Evolutionary conservation across 805 yeast genomes (phyloP), one percentile per base, ranked within the genome.

Genomic region (Metschnikowia colocasiae): DNA sequence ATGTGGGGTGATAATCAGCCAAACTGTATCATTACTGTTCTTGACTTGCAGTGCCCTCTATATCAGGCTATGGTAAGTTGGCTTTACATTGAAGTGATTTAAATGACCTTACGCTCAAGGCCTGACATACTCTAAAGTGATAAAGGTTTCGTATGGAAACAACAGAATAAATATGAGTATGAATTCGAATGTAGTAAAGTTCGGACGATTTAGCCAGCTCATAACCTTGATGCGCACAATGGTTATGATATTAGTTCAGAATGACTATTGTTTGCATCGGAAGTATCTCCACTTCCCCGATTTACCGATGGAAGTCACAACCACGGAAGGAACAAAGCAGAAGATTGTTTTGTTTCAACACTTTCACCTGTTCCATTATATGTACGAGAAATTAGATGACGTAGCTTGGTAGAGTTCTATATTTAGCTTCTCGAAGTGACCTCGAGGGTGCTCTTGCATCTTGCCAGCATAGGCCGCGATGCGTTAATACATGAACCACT

Each of bases 1-100:
- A 30, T 39, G 42, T 39, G 42, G 42, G 42, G 40, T 22, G 32
- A 38, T 7, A 6, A 1, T 26, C 18, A 38, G 22, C 41, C 13
- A 12, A 26, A 6, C 6, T 32, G 38, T 27, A 8, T 20, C 3
- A 20, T 22, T 22, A n/a, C 26, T n/a, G 7, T 12, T 5, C 38
- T n/a, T 35, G 25, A 8, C 13, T 22, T 35, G 38, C 16, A 22
- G 4, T 22, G 12, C 16, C 20, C 10, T 20, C 16, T 20, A 20
- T n/a, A 7, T 35, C 19, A 20, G 18, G 19, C 20, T 19, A 25
- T 16, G 29, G 18, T 27, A 18, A n/a, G 4, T 16, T n/a, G 30
- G 30, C 18, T 36, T 25, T 9, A 13, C 15, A 33, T 19, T 19
- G 10, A 12, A 6, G 10, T 6, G 23, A 18, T 2, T 5, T 10